A percentile compares a stretch with the other conserved stretches of the same genome.
These are phyloP conservation scores for Rhizopus microsporus DNA, from an alignment of 371 early-diverging fungal genomes.

Conservation along the genomic window DNA sequence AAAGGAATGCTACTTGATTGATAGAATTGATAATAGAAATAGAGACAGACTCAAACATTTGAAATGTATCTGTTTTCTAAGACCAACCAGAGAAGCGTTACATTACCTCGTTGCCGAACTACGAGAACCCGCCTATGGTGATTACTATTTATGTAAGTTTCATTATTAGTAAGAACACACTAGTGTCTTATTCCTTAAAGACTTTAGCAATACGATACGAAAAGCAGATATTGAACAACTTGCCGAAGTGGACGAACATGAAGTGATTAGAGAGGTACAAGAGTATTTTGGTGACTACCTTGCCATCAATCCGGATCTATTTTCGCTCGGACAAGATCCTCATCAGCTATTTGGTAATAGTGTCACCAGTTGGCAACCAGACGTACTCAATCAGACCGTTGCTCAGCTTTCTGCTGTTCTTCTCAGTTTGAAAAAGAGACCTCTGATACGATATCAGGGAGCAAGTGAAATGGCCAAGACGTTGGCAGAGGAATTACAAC, in stretches of 20 bases:
- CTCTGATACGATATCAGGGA: slow-evolving; percentile 85
- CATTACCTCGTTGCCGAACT: slow-evolving; percentile 88
- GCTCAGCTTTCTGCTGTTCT: slow-evolving; percentile 80
- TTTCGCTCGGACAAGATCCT: slow-evolving; percentile 73
- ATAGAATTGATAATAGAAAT: slow-evolving; percentile 82
- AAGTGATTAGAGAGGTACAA: slow-evolving; percentile 93
- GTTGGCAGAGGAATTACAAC: slow-evolving; percentile 81
- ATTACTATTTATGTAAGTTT: slow-evolving; percentile 85
- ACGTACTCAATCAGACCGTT: slow-evolving; percentile 71
- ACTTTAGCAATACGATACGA: slow-evolving; percentile 88
- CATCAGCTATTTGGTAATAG: slow-evolving; percentile 74
- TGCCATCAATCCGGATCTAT: slow-evolving; percentile 83
- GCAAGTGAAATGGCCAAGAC: slow-evolving; percentile 78
- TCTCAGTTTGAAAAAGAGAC: slow-evolving; percentile 87
- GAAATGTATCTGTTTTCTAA: slow-evolving; percentile 89
- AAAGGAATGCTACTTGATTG: slow-evolving; percentile 92
- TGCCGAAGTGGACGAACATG: slow-evolving; percentile 94
- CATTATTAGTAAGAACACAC: slow-evolving; percentile 1
- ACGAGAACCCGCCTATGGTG: slow-evolving; percentile 87
- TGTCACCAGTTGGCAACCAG: slow-evolving; percentile 69
- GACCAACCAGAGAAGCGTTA: slow-evolving; percentile 84
- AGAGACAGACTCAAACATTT: slow-evolving; percentile 92
- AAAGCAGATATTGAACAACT: slow-evolving; percentile 89
- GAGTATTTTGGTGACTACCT: slow-evolving; percentile 94
- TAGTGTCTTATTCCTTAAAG: slow-evolving; percentile 27